A percentile compares a stretch with the other conserved stretches of the same genome.
phyloP scores from a whole-genome alignment of 768 basidiomycete species.

The Kwoniella newhampshirensis region DNA sequence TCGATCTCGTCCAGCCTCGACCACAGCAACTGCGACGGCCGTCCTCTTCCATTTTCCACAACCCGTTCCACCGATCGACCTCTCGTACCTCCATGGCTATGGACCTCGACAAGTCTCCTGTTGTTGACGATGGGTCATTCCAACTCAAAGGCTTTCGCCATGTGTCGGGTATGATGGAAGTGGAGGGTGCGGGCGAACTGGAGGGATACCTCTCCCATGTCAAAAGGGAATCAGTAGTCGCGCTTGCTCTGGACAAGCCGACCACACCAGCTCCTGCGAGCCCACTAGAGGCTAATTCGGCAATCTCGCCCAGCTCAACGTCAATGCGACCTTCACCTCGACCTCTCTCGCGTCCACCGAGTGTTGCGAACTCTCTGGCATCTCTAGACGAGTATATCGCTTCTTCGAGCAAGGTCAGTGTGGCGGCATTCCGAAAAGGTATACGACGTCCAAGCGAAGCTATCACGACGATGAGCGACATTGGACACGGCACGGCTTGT shows the following conservation, averaged over 20 bases:
- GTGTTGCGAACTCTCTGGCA: slow-evolving; percentile 29
- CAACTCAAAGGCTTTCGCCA: slow-evolving; percentile 44
- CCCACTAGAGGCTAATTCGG: not conserved
- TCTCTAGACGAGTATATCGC: slow-evolving; percentile 25
- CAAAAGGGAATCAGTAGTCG: slow-evolving; percentile 13
- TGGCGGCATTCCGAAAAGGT: slow-evolving; percentile 42
- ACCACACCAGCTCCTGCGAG: slow-evolving; percentile 1
- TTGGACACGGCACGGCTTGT: slow-evolving; percentile 11
- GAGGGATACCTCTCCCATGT: slow-evolving; percentile 25
- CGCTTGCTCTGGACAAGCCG: not conserved
- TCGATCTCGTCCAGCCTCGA: slow-evolving; percentile 1
- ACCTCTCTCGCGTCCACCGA: slow-evolving; percentile 34
- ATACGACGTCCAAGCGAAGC: slow-evolving; percentile 39
- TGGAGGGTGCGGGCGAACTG: slow-evolving; percentile 23
- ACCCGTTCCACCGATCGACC: slow-evolving; percentile 31
- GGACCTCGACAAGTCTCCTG: slow-evolving; percentile 16
- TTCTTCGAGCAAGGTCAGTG: slow-evolving; percentile 27
- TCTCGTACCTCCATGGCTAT: slow-evolving; percentile 33
- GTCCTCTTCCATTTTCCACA: slow-evolving; percentile 35
- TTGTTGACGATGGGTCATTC: slow-evolving; percentile 37
- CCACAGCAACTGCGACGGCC: slow-evolving; percentile 29
- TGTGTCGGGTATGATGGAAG: slow-evolving; percentile 36
- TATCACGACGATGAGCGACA: slow-evolving; percentile 19
- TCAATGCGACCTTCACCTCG: not conserved
- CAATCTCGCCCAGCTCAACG: slow-evolving; percentile 12